These are phyloP conservation scores for Chenopodium album DNA, from an alignment of 148 eudicot genomes.

Conservation along the genomic window DNA sequence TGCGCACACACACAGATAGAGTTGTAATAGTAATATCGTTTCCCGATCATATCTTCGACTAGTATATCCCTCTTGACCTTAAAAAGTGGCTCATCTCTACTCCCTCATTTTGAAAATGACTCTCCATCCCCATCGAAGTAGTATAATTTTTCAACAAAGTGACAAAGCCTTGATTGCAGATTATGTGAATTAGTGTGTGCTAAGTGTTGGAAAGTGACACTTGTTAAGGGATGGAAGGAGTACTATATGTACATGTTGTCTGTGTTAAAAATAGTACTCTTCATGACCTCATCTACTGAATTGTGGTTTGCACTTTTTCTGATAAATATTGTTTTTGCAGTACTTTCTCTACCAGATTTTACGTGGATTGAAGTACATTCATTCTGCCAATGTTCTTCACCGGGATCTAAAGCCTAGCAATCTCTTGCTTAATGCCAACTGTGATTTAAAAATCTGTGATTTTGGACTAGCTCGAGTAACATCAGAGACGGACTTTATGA, in stretches of 20 bases:
- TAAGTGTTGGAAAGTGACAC: background rate
- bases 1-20: too few relatives aligned
- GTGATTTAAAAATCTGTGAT: constrained; percentile 95
- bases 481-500: constrained; percentile 92
- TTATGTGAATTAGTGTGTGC: background rate
- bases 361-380: constrained; percentile 95
- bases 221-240: background rate
- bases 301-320: constrained; percentile 4
- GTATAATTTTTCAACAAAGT: background rate
- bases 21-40: too few relatives aligned
- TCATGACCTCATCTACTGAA: background rate
- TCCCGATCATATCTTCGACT: too few relatives aligned
- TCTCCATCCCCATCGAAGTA: background rate
- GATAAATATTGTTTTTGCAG: constrained; percentile 43
- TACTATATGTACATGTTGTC: background rate
- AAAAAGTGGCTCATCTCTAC: background rate
- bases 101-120: background rate
- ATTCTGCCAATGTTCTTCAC: constrained; percentile 95
- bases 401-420: constrained; percentile 98
- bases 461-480: constrained; percentile 97
- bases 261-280: background rate
- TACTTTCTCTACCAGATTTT: constrained; percentile 97
- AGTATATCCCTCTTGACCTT: background rate
- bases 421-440: constrained; percentile 90
- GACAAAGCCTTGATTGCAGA: background rate